Evolutionary conservation across 306 rosid species (phyloP), one percentile per base, ranked within the genome.

Genomic region (Rosa rugosa): DNA sequence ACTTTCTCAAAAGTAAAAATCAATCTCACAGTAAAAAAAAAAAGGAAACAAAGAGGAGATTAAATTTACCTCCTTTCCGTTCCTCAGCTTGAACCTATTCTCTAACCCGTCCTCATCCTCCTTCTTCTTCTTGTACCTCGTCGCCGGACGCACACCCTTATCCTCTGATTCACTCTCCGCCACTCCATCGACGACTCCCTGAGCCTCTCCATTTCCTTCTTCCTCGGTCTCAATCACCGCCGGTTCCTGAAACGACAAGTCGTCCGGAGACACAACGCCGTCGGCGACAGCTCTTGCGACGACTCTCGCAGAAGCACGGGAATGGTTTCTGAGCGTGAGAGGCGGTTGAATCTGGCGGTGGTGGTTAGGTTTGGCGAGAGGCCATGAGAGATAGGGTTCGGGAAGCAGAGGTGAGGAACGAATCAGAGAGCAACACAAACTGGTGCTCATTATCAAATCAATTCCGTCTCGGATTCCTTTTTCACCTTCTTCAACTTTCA

Each of bases 1-100:
- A 10, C 40, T 14, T 73, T 59, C 75, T 53, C 62, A 40, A 41
- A 40, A 67, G 75, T 1, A 47, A 64, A 71, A 64, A 47, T 25
- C 8, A n/a, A 75, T 56, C 38, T 22, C 44, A 25, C 18, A 77
- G 51, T 50, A 72, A 65, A 45, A 41, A 14, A 14, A 72, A 65
- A 45, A 41, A 14, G 11, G 11, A 40, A 47, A 51, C 4, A 5
- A 27, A 9, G 63, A 41, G 5, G 63, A 41, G 5, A 34, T 41
- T n/a, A 34, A 47, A 84, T 77, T 8, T 6, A 91, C 98, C 93
- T 93, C 98, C 74, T 77, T 90, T 78, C 99, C 98, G 80, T 95
- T 91, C 41, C 93, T 90, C 54, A 90, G 90, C 85, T 93, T 93
- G 86, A 85, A 93, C 84, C 97, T 88, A 57, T 82, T 64, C 62